Evolutionary conservation across 2,329 filamentous ascomycete species (phyloP), one percentile per base, ranked within the genome.

Genomic region (Fusarium sp.): DNA sequence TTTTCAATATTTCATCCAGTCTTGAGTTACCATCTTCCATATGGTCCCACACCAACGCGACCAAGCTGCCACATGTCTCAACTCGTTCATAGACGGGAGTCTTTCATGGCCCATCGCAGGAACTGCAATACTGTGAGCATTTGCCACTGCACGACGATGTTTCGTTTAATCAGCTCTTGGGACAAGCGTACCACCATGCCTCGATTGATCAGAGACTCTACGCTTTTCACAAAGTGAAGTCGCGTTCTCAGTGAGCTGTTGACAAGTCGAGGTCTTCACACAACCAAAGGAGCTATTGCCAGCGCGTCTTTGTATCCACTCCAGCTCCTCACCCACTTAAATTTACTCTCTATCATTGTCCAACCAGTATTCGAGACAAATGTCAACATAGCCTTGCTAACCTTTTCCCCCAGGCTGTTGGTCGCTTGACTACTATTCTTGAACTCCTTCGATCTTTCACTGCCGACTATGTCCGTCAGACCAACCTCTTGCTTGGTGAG

Each of bases 391-490:
- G 11, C 8, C 15, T 46, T 49, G 58, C 80, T 86, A 80, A 87
- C 80, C 28, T 60, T 10, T n/a, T 31, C 3, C 18, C 44, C 31
- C 31, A 92, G 76, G 78, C 79, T 57, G 74, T 81, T 53, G 75
- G 74, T 29, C 89, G 93, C 57, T 89, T 97, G 70, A 89, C 91
- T 69, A 92, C 91, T 61, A 91, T 98, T 50, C 89, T 94, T 76
- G 89, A 91, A 64, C 88, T 93, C 39, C 90, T 97, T 77, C 91
- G 92, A 76, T 91, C 90, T 62, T 91, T 97, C 74, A 91, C 92
- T 69, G 87, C 89, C 75, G 93, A 94, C 73, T 97, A 97, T 82
- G 88, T 97, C 76, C 91, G 93, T 77, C 93, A 97, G 84, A 94
- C 92, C 73, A 93, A 94, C 79, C 90, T 93, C 10, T 88, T 97